Evolutionary conservation across 2,329 filamentous ascomycete species (phyloP), one percentile per base, ranked within the genome.

Genomic region (Penicillium sp.): DNA sequence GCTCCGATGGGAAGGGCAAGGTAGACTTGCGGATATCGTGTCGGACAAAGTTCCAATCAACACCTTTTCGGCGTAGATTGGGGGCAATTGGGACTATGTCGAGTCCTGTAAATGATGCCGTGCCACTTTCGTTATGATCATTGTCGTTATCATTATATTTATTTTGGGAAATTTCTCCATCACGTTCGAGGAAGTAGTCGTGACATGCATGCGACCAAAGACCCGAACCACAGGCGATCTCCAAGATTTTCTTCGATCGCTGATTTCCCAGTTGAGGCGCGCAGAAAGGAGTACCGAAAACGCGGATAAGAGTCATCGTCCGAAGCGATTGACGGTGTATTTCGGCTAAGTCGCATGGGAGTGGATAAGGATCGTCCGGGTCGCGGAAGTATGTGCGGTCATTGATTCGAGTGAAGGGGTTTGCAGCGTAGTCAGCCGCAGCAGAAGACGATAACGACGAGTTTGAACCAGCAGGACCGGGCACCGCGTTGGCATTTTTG

Each of bases 171-270:
- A 23, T 42, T 54, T 30, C 30, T 33, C n/a, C 6, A 55, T 83
- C 79, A 49, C 83, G 81, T 56, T 82, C 80, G 68, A 92, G 90
- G 9, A 55, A 48, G 72, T 90, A 88, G 35, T 90, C 84, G 71
- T 96, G 88, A 70, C 90, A 95, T 78, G 91, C 86, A 30, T 89
- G 87, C 64, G 89, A 92, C 92, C 92, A 97, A 68, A 95, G 89
- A 23, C 85, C 93, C 20, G 88, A 88, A 18, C 92, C 92, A 71
- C 93, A 97, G 28, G 87, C 91, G 33, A 97, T 75, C 68, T 97
- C 93, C 23, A 97, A 80, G 26, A 97, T 87, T 62, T 85, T 86
- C 65, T 81, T 81, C 0, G 92, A 92, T 20, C 89, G 86, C 47
- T 84, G 83, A 61, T 83, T 80, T 45, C 80, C 76, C 54, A 90